phyloP scores from a whole-genome alignment of 2,329 filamentous ascomycete genomes.

The Mycocentrospora acerina region DNA sequence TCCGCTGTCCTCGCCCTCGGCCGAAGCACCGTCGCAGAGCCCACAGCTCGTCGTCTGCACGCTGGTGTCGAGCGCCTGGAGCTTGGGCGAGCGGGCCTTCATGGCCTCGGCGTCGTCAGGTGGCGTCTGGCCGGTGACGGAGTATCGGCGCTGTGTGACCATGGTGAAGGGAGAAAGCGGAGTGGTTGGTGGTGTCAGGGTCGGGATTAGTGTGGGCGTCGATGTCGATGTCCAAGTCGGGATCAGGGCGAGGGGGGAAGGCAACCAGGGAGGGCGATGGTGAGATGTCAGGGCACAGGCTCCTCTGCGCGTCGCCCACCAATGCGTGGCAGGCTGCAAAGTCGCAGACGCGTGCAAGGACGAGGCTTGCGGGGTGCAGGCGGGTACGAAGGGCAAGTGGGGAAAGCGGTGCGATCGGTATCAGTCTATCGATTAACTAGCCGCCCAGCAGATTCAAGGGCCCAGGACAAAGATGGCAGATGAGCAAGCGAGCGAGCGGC shows the following conservation, averaged over 20 bases:
- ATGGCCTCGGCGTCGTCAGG: slow-evolving; percentile 36
- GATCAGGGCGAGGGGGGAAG: too few species aligned
- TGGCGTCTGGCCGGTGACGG: slow-evolving; percentile 40
- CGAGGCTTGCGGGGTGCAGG: neutral
- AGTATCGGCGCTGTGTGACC: slow-evolving; percentile 40
- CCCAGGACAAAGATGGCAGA: too few species aligned
- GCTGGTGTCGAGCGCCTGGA: slow-evolving; percentile 39
- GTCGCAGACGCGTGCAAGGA: neutral
- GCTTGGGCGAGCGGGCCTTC: slow-evolving; percentile 38
- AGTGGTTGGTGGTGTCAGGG: too few species aligned
- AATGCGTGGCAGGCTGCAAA: neutral
- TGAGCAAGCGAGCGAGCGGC: slow-evolving; percentile 4
- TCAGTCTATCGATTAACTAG: neutral
- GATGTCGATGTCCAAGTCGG: too few species aligned
- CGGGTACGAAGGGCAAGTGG: slow-evolving; percentile 1
- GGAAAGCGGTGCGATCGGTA: too few species aligned
- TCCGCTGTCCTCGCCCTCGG: slow-evolving; percentile 17
- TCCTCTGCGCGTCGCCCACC: too few species aligned
- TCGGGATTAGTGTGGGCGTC: too few species aligned
- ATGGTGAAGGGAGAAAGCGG: slow-evolving; percentile 20
- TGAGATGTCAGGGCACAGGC: too few species aligned
- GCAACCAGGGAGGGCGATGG: too few species aligned
- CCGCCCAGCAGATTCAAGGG: too few species aligned
- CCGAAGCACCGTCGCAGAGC: slow-evolving; percentile 27
- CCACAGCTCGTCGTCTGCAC: slow-evolving; percentile 35